phyloP scores from a whole-genome alignment of 176 grass and related monocot genomes.

The Phoenix roebelenii region DNA sequence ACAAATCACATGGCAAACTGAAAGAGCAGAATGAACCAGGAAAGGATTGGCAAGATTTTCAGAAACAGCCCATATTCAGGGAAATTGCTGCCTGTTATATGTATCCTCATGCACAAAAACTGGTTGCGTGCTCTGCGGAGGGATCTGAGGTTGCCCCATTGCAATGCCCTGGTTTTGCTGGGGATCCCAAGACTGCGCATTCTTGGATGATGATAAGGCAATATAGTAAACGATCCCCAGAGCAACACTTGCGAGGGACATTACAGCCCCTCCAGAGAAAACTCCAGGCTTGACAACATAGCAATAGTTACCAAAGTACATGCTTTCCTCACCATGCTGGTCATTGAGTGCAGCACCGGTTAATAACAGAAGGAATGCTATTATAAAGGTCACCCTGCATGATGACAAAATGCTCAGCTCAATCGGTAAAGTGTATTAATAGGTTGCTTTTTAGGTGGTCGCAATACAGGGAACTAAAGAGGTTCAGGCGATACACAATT shows the following conservation, averaged over 20 bases:
- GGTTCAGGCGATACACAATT: too few species aligned
- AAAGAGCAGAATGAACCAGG: too few species aligned
- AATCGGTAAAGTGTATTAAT: too few species aligned
- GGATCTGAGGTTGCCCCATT: constrained; percentile 81
- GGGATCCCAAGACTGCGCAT: constrained; percentile 14
- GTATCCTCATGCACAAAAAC: constrained; percentile 97
- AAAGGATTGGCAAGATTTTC: too few species aligned
- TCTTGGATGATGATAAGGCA: constrained; percentile 41
- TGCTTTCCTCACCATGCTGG: constrained; percentile 70
- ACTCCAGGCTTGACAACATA: constrained; percentile 87
- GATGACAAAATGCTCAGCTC: background rate
- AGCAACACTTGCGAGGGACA: constrained; percentile 74
- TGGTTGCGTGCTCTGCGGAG: constrained; percentile 49
- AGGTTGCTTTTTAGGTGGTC: too few species aligned
- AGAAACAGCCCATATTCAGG: constrained; percentile 14
- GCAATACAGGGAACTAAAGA: too few species aligned
- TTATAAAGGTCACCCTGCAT: constrained; percentile 73
- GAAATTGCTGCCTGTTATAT: constrained; percentile 75
- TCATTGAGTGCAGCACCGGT: constrained; percentile 84
- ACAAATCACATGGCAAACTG: too few species aligned
- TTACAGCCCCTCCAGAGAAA: constrained; percentile 70
- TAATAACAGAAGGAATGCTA: constrained; percentile 76
- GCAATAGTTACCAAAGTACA: constrained; percentile 85
- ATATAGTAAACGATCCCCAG: constrained; percentile 87
- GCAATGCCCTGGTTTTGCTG: constrained; percentile 58